Percentiles rank a stretch among this genome's conserved stretches.
Conservation (phyloP, 495 filamentous ascomycete genomes). For the Xylaria curta region DNA sequence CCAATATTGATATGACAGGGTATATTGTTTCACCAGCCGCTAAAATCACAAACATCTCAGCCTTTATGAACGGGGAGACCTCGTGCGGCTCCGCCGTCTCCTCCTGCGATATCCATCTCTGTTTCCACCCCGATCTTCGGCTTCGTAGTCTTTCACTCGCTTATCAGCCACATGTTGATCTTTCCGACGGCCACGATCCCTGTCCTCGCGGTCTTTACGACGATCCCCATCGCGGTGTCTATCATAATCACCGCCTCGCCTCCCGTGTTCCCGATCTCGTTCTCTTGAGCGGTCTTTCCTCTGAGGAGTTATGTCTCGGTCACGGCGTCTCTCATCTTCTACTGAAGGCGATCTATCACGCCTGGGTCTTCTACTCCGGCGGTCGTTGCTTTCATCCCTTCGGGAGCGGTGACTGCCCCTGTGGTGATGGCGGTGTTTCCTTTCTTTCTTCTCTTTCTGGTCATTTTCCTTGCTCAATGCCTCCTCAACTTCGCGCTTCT, state of each 20-base stretch:
- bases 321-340: conserved; percentile 31
- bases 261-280: conserved; percentile 38
- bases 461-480: conserved; percentile 65
- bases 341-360: conserved; percentile 34
- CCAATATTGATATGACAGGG: not conserved
- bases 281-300: conserved; percentile 37
- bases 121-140: conserved; percentile 30
- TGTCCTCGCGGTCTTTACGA: conserved; percentile 38
- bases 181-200: conserved; percentile 34
- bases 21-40: conserved; percentile 13
- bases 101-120: conserved; percentile 33
- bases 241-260: conserved; percentile 34
- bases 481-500: conserved; percentile 81
- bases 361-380: conserved; percentile 33
- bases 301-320: conserved; percentile 37
- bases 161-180: conserved; percentile 35
- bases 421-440: conserved; percentile 61
- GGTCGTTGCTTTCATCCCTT: conserved; percentile 37
- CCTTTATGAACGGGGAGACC: conserved; percentile 38
- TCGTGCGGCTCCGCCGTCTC: conserved; percentile 39
- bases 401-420: conserved; percentile 44
- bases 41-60: conserved; percentile 30
- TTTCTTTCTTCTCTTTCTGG: conserved; percentile 43
- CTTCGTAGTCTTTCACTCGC: conserved; percentile 32
- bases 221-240: conserved; percentile 36